Conservation (phyloP, 768 basidiomycete genomes). For the Harrya chromipes region DNA sequence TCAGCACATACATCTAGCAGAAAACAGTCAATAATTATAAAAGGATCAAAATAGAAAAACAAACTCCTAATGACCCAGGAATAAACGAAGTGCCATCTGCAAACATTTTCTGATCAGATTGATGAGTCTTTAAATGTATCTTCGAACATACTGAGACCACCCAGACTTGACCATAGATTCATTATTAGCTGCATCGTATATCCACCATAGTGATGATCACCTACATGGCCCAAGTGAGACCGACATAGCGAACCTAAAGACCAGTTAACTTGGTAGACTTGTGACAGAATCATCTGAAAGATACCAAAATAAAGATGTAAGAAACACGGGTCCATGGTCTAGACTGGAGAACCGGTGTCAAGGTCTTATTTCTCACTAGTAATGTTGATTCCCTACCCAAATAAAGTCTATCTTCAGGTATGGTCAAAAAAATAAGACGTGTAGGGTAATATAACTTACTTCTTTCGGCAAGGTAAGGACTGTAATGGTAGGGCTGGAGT, state of each 20-base stretch:
- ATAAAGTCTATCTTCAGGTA: conserved; percentile 15
- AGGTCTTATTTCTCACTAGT: no score
- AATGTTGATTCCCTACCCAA: conserved; percentile 9
- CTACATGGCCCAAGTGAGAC: not conserved
- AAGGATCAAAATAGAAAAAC: not conserved
- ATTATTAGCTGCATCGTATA: not conserved
- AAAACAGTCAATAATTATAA: not conserved
- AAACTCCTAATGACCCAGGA: not conserved
- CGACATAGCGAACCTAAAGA: not conserved
- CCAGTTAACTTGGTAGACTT: not conserved
- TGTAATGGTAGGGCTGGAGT: not conserved
- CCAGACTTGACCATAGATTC: not conserved
- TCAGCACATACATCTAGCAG: not conserved
- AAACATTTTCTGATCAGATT: not conserved
- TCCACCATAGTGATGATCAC: not conserved
- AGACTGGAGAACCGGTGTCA: no score
- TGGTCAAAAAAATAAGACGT: not conserved
- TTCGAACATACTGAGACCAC: not conserved
- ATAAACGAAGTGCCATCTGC: not conserved
- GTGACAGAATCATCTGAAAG: not conserved
- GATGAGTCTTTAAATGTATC: not conserved
- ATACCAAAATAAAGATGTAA: not conserved
- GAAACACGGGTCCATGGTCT: not conserved
- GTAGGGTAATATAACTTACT: not conserved
- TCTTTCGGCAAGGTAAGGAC: conserved; percentile 6